Base-by-base conservation (phyloP, 2,329 filamentous ascomycete genomes). In the Lachnellula willkommii region DNA sequence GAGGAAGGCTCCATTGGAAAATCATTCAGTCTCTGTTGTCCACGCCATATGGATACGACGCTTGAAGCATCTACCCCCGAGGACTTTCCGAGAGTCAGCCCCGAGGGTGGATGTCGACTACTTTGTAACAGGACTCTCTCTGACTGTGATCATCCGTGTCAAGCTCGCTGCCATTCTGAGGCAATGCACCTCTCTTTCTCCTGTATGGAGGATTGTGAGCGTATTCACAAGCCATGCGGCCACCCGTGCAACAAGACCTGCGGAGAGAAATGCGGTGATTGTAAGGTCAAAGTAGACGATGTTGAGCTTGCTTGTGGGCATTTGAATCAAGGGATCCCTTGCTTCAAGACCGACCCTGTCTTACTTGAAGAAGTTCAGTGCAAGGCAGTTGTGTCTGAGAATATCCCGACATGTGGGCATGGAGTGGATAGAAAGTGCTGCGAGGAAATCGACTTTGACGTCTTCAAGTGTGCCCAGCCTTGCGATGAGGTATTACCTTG, bases 21-120 rank as follows among this genome's bases (percentile, higher is more conserved):
- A 0, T 55, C 61, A 0, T 67, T 89, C 1, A 74, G 78, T 17
- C 73, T 89, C 0, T 73, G 75, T 51, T 89, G 86, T 55, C 77
- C 81, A 4, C 79, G 85, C 0, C 87, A 90, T 63, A 74, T 74
- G 0, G 72, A 81, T 0, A 78, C 71, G 0, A 62, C 69, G 4
- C 58, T 66, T 20, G 54, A 57, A 52, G 65, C 50, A 6, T 60
- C 50, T 4, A n/a, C 40, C 5, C 47, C 53, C 5, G 26, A 36
- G 3, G 53, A 55, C 39, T 55, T 55, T 47, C 47, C 40, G 14
- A 7, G 32, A 26, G 28, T 35, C 17, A 54, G 53, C 26, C 53
- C 53, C 5, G 53, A 55, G 32, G 53, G 53, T 11, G 53, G 53
- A 9, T 45, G 42, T 22, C n/a, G 20, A 45, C 42, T 45, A 12